Base-by-base conservation (phyloP, 2,329 filamentous ascomycete species). In the Paraconiothyrium sp. region DNA sequence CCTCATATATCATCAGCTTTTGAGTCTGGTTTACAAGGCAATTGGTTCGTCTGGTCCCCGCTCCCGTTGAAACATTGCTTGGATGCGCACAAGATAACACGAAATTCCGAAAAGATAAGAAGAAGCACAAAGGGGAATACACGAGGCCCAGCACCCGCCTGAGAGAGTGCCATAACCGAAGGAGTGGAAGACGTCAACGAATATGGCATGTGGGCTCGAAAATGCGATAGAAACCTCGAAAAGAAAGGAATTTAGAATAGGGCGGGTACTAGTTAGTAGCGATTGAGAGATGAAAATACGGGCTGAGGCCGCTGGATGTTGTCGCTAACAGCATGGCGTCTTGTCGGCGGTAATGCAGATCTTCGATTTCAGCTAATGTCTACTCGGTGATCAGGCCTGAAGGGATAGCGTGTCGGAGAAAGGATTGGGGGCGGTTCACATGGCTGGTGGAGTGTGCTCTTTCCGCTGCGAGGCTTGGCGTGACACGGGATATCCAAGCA, bases 1-100 rank as follows among this genome's bases (percentile, higher is more conserved):
- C 44, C 1, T 43, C 37, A 62, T 47, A 46, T 56, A 4, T 49
- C 39, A 16, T 62, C 60, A 32, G 46, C 43, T 27, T 47, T 35
- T 20, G 56, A 55, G 10, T 62, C 35, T 43, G 55, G 44, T 16
- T 41, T 37, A 30, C 60, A 62, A 5, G 59, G 50, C 9, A 62
- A 30, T 20, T 27, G 20, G 24, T 55, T 46, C 22, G 52, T 55
- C 52, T 55, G 52, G 27, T 55, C 52, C 1, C 52, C 52, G 24
- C 24, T 34, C 16, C 35, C 52, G 39, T 55, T 34, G 16, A 55
- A 55, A 39, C 52, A 55, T 13, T 39, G 30, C 39, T 55, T 55
- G 30, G 47, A 34, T 34, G 47, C 47, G 27, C 27, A 27, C 14
- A 50, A 20, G 7, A 13, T n/a, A 20, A 20, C 20, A 1, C 20